Evolutionary conservation across 441 rosid genomes (phyloP).

Genomic region (Pelargonium cotyledonis): DNA sequence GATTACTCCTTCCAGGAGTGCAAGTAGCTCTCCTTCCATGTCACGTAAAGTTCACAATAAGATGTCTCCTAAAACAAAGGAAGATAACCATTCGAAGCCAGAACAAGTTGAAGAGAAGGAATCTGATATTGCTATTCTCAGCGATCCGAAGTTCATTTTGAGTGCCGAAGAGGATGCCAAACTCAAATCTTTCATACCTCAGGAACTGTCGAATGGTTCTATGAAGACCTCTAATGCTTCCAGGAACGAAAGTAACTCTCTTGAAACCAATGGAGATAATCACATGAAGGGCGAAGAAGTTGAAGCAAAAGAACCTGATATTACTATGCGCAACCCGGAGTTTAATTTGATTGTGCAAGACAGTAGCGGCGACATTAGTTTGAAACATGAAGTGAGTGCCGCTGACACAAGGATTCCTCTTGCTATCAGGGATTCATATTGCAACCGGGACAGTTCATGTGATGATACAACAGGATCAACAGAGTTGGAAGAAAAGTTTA

Average conservation of each 20-base stretch:
- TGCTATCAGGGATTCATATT: slow-evolving; percentile 22
- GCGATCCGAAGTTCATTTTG: slow-evolving; percentile 16
- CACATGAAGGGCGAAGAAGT: neutral
- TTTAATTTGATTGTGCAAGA: neutral
- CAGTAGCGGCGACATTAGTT: neutral
- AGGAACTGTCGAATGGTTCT: neutral
- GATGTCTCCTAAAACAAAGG: slow-evolving; percentile 31
- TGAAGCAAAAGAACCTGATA: neutral
- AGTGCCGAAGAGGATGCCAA: slow-evolving; percentile 9
- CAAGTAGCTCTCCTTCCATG: slow-evolving; percentile 27
- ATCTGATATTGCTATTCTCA: slow-evolving; percentile 11
- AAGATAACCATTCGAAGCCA: slow-evolving; percentile 30
- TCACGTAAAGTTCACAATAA: slow-evolving; percentile 42
- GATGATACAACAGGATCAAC: slow-evolving; percentile 16
- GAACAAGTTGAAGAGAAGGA: slow-evolving; percentile 25
- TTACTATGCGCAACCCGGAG: neutral
- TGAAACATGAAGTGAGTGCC: neutral
- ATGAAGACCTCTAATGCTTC: no score
- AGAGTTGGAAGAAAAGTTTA: slow-evolving; percentile 17
- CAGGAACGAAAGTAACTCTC: neutral
- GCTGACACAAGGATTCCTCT: slow-evolving; percentile 22
- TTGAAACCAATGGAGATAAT: slow-evolving; percentile 4
- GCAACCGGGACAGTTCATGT: slow-evolving; percentile 15
- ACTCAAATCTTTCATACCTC: neutral
- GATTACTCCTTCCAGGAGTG: slow-evolving; percentile 33